Evolutionary conservation across 2,329 filamentous ascomycete genomes (phyloP).

Genomic region (Fusarium succisae): DNA sequence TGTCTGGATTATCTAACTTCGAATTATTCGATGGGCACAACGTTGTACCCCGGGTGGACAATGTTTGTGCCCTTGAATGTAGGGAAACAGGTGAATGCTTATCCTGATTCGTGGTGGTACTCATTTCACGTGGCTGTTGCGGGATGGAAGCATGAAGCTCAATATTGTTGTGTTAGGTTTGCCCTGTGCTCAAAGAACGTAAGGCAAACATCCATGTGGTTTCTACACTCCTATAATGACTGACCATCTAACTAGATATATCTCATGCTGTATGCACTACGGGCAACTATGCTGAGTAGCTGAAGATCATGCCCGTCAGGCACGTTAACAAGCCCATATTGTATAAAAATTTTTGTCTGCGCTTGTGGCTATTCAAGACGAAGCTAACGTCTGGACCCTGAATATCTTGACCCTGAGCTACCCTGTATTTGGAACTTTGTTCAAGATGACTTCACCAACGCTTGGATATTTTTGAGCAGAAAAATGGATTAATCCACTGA

Average conservation of each 20-base stretch:
- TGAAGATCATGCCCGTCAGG: neutral
- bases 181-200: neutral
- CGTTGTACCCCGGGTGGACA: neutral
- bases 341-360: slow-evolving; percentile 5
- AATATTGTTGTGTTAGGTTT: neutral
- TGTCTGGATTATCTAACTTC: slow-evolving; percentile 1
- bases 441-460: slow-evolving; percentile 6
- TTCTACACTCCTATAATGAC: neutral
- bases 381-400: slow-evolving; percentile 28
- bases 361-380: slow-evolving; percentile 15
- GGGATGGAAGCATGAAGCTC: neutral
- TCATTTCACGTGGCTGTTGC: neutral
- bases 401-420: slow-evolving; percentile 18
- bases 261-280: neutral
- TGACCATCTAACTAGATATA: neutral
- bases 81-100: slow-evolving; percentile 2
- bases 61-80: neutral
- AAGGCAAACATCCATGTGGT: slow-evolving; percentile 8
- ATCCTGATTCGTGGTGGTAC: neutral
- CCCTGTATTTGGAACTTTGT: slow-evolving; percentile 15
- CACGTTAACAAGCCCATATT: slow-evolving; percentile 9
- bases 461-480: neutral
- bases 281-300: neutral
- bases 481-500: neutral
- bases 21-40: neutral